Conservation (phyloP, 176 grass and related monocot species). For the Eremochloa ophiuroides region DNA sequence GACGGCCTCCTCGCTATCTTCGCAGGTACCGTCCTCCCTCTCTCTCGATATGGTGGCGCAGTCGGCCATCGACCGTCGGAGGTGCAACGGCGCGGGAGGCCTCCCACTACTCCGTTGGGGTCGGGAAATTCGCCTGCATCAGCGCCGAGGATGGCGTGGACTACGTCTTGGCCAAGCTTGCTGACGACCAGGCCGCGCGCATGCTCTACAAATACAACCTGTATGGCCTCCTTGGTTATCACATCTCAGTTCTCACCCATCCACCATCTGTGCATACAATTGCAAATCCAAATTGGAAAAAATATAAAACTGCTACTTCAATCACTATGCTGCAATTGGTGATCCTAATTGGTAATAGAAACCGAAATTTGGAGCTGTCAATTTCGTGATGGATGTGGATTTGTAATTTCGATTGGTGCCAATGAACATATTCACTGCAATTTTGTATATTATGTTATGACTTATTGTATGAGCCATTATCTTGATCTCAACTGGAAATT, state of each 20-base stretch:
- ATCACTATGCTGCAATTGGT: not conserved
- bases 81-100: no score
- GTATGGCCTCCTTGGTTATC: slow-evolving; percentile 37
- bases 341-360: no score
- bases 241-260: not conserved
- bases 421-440: no score
- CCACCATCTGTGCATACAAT: not conserved
- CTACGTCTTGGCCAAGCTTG: slow-evolving; percentile 91
- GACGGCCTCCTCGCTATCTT: no score
- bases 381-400: no score
- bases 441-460: not conserved
- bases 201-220: slow-evolving; percentile 93
- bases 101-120: no score
- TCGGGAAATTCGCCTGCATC: no score
- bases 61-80: no score
- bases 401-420: no score
- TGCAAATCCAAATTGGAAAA: not conserved
- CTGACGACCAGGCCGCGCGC: slow-evolving; percentile 63
- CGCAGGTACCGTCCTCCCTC: no score
- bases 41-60: no score
- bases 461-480: not conserved
- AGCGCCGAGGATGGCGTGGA: slow-evolving; percentile 56
- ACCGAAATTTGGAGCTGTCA: no score
- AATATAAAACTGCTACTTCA: not conserved
- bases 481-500: slow-evolving; percentile 20